phyloP scores from a whole-genome alignment of 75 land plant species.

The Selaginella moellendorffii region DNA sequence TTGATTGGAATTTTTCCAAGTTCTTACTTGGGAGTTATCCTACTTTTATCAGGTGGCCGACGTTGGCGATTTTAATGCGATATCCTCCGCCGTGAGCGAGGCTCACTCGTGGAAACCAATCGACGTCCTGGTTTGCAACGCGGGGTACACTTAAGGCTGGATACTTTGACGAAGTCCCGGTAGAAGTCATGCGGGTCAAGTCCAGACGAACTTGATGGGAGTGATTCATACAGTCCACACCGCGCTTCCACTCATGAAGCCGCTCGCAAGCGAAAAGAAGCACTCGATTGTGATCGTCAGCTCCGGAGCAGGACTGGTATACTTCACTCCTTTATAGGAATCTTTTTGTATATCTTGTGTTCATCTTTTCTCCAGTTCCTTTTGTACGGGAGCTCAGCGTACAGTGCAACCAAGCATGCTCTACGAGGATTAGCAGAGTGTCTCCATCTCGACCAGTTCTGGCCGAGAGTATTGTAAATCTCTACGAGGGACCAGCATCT shows the following conservation, averaged over 20 bases:
- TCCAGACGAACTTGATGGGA: conserved; percentile 16
- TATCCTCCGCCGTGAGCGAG: conserved; percentile 10
- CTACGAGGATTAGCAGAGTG: conserved; percentile 19
- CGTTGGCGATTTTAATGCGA: conserved; percentile 20
- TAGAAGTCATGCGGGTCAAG: conserved; percentile 12
- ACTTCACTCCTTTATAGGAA: background rate
- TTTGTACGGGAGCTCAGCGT: conserved; percentile 12
- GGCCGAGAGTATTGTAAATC: no score
- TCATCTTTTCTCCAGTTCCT: conserved; percentile 10
- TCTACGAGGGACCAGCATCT: no score
- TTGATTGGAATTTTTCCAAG: no score
- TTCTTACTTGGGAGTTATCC: no score
- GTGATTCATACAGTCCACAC: conserved; percentile 16
- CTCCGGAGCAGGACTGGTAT: conserved; percentile 14
- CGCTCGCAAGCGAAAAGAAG: background rate
- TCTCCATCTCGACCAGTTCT: conserved; percentile 19
- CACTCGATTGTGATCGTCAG: conserved; percentile 8
- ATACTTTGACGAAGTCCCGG: conserved; percentile 11
- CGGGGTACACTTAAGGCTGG: conserved; percentile 13
- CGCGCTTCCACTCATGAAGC: conserved; percentile 21
- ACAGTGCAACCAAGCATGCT: conserved; percentile 23
- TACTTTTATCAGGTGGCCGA: no score
- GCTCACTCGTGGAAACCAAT: conserved; percentile 25
- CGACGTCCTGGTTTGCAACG: conserved; percentile 34
- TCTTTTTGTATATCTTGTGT: no score